Evolutionary conservation across 768 basidiomycete genomes (phyloP).

Genomic region (Brasilioporus rufonigricans): DNA sequence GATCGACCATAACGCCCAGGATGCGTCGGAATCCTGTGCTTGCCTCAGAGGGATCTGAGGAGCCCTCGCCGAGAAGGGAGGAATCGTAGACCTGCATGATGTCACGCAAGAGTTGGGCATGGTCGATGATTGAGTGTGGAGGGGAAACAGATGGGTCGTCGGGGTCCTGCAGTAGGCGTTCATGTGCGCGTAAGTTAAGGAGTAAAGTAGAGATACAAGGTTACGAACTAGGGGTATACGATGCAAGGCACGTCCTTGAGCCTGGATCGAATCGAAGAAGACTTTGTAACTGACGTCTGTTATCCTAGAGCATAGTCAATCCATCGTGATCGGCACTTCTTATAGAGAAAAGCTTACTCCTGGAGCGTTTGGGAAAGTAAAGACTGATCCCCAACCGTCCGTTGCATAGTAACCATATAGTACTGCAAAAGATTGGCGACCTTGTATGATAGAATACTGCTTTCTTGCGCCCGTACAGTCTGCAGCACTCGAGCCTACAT

Average conservation of each 20-base stretch:
- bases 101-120: constrained; percentile 80
- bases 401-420: constrained; percentile 88
- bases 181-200: neutral
- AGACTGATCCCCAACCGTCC: constrained; percentile 86
- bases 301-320: constrained; percentile 47
- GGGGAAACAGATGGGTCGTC: constrained; percentile 73
- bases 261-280: constrained; percentile 86
- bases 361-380: constrained; percentile 70
- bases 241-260: constrained; percentile 69
- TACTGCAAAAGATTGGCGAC: constrained; percentile 95
- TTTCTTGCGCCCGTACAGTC: constrained; percentile 91
- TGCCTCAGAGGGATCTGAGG: constrained; percentile 9
- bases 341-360: constrained; percentile 52
- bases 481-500: constrained; percentile 84
- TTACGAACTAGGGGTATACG: constrained; percentile 52
- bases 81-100: constrained; percentile 88
- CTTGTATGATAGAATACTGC: constrained; percentile 87
- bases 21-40: constrained; percentile 39
- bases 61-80: constrained; percentile 64
- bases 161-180: constrained; percentile 42
- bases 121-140: constrained; percentile 77
- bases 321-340: neutral
- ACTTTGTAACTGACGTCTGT: constrained; percentile 76
- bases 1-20: constrained; percentile 82
- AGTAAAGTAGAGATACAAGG: neutral